Evolutionary conservation across 1,284 basidiomycete genomes (phyloP), one percentile per base, ranked within the genome.

Genomic region (Vanrija sp.): DNA sequence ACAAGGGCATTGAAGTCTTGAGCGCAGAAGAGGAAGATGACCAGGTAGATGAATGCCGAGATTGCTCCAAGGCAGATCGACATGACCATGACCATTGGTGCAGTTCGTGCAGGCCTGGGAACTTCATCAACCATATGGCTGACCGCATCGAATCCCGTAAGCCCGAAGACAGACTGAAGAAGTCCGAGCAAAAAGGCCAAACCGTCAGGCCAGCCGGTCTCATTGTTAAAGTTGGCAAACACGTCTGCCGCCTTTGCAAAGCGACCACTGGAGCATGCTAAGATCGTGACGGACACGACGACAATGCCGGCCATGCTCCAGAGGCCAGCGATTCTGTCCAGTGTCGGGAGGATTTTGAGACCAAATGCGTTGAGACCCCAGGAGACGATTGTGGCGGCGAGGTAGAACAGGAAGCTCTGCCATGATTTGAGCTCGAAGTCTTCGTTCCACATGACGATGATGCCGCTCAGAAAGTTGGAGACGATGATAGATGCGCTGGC

Each of bases 21-120:
- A 16, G 86, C 72, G 21, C 83, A 85, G 62, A 88, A 87, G 18
- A 86, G 74, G 18, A 88, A 81, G 0, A 83, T 82, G 49, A 87
- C 77, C 23, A 87, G 73, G 67, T 86, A 86, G 15, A 85, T 51
- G 12, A 85, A 77, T 0, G 84, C 83, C 4, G 76, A 77, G 14
- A 81, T 54, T 0, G 83, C 74, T 0, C 86, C 85, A 43, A 88
- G 83, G 1, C 83, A 80, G 21, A 87, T 79, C 0, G 85, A 88
- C 80, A 38, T 28, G 16, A 55, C 65, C 69, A 48, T 71, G 62
- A 50, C 66, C 58, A 49, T 49, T 8, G 57, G 57, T 0, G 57
- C 57, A 25, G 52, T 59, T 38, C 43, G 28, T 2, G 15, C 51
- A 14, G 10, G 72, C 51, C 51, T 42, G 6, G 71, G 58, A 23